Conservation (phyloP, 306 rosid species). For the Cyamopsis tetragonoloba region DNA sequence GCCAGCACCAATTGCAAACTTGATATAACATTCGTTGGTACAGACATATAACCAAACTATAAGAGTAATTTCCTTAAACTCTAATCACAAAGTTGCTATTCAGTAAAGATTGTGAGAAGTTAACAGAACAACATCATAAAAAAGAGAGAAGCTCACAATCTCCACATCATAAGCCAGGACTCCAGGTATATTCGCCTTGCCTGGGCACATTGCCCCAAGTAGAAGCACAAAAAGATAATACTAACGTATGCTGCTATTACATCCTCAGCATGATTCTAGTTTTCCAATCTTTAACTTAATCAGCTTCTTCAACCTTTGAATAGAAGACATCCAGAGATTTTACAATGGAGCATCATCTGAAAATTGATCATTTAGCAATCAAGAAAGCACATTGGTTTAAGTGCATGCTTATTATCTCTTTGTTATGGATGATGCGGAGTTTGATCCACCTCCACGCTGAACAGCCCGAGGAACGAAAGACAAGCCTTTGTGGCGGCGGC, state of each 20-base stretch:
- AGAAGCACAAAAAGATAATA: background rate
- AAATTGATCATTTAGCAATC: background rate
- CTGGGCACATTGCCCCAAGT: background rate
- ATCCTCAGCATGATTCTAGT: conserved; percentile 9
- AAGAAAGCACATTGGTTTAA: background rate
- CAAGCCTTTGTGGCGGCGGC: conserved; percentile 67
- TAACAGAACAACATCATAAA: background rate
- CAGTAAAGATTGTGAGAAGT: background rate
- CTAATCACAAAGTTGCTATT: background rate
- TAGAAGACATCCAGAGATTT: conserved; percentile 9
- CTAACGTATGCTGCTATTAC: background rate
- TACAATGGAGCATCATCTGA: conserved; percentile 6
- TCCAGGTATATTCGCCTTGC: background rate
- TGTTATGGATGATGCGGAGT: conserved; percentile 26
- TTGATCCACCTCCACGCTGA: conserved; percentile 50
- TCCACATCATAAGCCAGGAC: background rate
- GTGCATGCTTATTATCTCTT: conserved; percentile 24
- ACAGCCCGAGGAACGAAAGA: conserved; percentile 67
- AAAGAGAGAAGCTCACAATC: conserved; percentile 7
- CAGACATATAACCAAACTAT: background rate
- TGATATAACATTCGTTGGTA: background rate
- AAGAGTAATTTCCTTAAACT: background rate
- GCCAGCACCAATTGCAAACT: background rate
- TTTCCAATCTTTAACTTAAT: conserved; percentile 2
- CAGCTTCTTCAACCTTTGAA: conserved; percentile 16